phyloP scores from a whole-genome alignment of 2,329 filamentous ascomycete genomes.

The Cordyceps javanica region DNA sequence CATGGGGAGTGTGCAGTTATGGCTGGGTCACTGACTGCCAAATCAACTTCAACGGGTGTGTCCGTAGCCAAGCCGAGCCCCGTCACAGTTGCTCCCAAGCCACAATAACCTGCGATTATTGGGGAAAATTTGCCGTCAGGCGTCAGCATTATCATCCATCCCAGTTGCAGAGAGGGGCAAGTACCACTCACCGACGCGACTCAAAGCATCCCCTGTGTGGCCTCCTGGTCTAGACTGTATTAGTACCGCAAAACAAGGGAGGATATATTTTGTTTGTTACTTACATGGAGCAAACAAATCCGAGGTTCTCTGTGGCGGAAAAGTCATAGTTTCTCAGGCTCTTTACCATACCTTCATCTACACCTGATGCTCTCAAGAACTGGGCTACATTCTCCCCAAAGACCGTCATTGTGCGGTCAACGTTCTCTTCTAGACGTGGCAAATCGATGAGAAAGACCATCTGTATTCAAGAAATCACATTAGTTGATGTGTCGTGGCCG shows the following conservation, averaged over 20 bases:
- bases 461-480: slow-evolving; percentile 20
- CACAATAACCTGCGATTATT: slow-evolving; percentile 57
- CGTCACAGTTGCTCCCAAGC: slow-evolving; percentile 62
- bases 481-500: not conserved
- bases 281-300: slow-evolving; percentile 82
- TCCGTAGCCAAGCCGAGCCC: slow-evolving; percentile 54
- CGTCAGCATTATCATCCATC: not conserved
- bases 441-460: slow-evolving; percentile 90
- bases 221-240: slow-evolving; percentile 28
- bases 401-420: slow-evolving; percentile 25
- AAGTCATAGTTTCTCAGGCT: slow-evolving; percentile 81
- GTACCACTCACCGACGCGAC: slow-evolving; percentile 25
- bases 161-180: not conserved
- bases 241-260: slow-evolving; percentile 11
- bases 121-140: slow-evolving; percentile 2
- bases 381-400: slow-evolving; percentile 67
- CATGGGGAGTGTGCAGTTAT: not conserved
- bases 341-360: slow-evolving; percentile 57
- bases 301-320: slow-evolving; percentile 60
- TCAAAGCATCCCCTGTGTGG: slow-evolving; percentile 24
- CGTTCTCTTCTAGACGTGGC: slow-evolving; percentile 49
- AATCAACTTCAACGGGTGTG: slow-evolving; percentile 60
- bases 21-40: slow-evolving; percentile 47
- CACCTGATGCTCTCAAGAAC: slow-evolving; percentile 61
- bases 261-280: slow-evolving; percentile 22